Evolutionary conservation across 495 filamentous ascomycete species (phyloP).

Genomic region (Tuber microsphaerosporum): DNA sequence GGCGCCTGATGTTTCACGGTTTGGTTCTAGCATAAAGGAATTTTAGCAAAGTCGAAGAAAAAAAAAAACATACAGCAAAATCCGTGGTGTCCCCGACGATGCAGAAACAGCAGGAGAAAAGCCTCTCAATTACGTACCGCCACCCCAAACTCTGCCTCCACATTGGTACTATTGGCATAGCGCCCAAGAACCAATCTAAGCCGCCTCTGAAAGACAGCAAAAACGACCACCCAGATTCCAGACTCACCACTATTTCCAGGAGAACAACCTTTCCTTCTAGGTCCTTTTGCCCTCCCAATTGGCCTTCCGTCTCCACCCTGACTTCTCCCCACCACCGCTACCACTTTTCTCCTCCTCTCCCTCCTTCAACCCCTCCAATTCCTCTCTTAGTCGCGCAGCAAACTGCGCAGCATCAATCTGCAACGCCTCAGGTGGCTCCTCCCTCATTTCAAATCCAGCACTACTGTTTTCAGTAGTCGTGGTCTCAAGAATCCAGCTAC

Average conservation of each 20-base stretch:
- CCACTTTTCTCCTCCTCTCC: not conserved
- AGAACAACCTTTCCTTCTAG: slow-evolving; percentile 18
- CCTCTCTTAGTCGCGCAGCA: slow-evolving; percentile 2
- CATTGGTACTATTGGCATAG: not conserved
- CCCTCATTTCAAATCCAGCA: slow-evolving; percentile 4
- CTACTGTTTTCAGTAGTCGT: slow-evolving; percentile 10
- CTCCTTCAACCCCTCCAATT: slow-evolving; percentile 15
- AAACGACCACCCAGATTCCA: slow-evolving; percentile 6
- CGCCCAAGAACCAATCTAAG: not conserved
- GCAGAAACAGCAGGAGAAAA: not conserved
- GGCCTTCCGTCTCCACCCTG: slow-evolving; percentile 3
- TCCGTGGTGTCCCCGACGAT: too few species aligned
- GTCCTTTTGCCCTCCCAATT: not conserved
- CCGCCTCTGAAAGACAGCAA: not conserved
- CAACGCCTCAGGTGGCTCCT: not conserved
- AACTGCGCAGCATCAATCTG: slow-evolving; percentile 18
- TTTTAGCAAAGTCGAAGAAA: not conserved
- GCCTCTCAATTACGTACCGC: slow-evolving; percentile 5
- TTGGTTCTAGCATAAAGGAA: not conserved
- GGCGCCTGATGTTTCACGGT: not conserved
- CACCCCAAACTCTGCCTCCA: not conserved
- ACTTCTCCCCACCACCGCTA: slow-evolving; percentile 5
- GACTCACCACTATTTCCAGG: not conserved
- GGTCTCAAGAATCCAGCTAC: slow-evolving; percentile 10
- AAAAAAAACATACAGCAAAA: not conserved